These are phyloP conservation scores for Aspergillus sclerotioniger DNA, from an alignment of 495 filamentous ascomycete genomes.

Conservation along the genomic window DNA sequence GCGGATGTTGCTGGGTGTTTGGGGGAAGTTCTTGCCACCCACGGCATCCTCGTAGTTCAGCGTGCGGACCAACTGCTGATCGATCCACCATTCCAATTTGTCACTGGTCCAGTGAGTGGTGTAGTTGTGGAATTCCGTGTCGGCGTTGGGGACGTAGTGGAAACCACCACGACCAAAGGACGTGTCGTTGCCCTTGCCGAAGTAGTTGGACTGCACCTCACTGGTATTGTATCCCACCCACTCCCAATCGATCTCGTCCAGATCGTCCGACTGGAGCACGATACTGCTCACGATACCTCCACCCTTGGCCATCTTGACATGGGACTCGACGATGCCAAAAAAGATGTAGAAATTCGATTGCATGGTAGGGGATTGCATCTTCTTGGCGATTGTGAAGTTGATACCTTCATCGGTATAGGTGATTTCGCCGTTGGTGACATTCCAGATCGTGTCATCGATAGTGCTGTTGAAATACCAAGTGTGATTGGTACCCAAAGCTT, in stretches of 20 bases:
- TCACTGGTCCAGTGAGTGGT: constrained; percentile 82
- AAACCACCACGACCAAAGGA: constrained; percentile 70
- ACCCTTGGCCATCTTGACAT: constrained; percentile 68
- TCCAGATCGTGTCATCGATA: constrained; percentile 55
- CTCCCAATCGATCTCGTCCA: constrained; percentile 94
- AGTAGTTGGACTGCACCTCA: constrained; percentile 88
- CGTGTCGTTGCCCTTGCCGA: constrained; percentile 77
- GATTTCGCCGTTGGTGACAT: constrained; percentile 58
- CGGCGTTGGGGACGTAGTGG: constrained; percentile 57
- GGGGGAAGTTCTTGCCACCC: constrained; percentile 74
- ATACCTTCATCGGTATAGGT: constrained; percentile 56
- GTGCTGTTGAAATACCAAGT: constrained; percentile 62
- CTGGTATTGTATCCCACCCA: constrained; percentile 54
- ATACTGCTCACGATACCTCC: constrained; percentile 77
- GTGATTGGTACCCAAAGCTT: constrained; percentile 62
- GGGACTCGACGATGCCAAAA: constrained; percentile 74
- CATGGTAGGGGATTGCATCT: constrained; percentile 69
- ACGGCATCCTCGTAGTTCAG: constrained; percentile 52
- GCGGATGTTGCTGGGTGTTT: constrained; percentile 86
- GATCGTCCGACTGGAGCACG: constrained; percentile 82
- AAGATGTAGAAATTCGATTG: constrained; percentile 78
- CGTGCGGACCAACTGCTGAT: constrained; percentile 66
- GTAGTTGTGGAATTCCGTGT: constrained; percentile 77
- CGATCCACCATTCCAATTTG: constrained; percentile 79
- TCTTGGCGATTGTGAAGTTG: constrained; percentile 66